Conservation (phyloP, 768 basidiomycete genomes). For the Sporobolomyces pararoseus region DNA sequence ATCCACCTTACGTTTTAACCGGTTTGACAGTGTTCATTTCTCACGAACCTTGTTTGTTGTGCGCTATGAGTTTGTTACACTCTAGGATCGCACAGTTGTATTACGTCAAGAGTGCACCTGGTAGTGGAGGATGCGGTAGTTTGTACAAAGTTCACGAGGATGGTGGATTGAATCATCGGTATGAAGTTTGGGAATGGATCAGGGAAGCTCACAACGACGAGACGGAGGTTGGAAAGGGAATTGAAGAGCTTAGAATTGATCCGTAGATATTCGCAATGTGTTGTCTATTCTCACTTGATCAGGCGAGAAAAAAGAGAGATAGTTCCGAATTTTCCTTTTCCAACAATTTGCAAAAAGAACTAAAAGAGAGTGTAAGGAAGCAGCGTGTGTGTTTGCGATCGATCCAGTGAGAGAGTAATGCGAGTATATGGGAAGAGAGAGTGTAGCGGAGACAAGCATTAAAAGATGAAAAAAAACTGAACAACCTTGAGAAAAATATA, state of each 20-base stretch:
- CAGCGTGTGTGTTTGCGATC: no score
- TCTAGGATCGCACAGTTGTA: constrained; percentile 83
- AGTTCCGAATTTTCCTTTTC: no score
- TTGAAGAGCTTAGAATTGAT: background rate
- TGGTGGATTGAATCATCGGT: constrained; percentile 85
- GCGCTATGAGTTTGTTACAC: constrained; percentile 91
- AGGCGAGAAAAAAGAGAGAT: no score
- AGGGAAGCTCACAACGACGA: background rate
- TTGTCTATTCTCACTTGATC: no score
- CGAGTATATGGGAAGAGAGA: no score
- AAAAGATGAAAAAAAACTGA: no score
- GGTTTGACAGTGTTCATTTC: constrained; percentile 77
- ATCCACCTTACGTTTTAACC: constrained; percentile 77
- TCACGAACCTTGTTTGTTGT: constrained; percentile 98
- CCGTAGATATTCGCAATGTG: no score
- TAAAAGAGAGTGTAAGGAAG: no score
- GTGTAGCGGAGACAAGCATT: no score
- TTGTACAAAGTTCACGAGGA: constrained; percentile 69
- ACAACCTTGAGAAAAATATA: no score
- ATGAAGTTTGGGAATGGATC: constrained; percentile 65
- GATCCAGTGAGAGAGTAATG: no score
- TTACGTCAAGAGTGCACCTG: constrained; percentile 62
- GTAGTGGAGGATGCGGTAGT: constrained; percentile 81
- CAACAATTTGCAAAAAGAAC: no score
- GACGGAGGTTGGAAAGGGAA: background rate